Conservation (phyloP, 2,329 filamentous ascomycete species). For the Ascochyta viciae-villosae region DNA sequence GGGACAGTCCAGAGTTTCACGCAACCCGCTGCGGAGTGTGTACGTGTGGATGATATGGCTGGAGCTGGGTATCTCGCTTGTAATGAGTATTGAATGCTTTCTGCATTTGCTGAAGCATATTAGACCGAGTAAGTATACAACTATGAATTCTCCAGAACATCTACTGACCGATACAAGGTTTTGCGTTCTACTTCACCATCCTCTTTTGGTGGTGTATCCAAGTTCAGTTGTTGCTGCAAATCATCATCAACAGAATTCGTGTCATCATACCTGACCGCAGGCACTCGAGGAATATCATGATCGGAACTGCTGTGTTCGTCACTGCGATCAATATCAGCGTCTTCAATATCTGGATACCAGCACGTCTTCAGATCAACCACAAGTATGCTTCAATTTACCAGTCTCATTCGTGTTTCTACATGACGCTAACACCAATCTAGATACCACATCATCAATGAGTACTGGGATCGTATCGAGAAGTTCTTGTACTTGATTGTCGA, state of each 20-base stretch:
- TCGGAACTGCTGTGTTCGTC: constrained; percentile 46
- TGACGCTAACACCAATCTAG: constrained; percentile 14
- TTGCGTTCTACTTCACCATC: constrained; percentile 44
- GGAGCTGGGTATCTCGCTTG: constrained; percentile 53
- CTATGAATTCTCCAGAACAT: too few relatives aligned
- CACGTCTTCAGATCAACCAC: constrained; percentile 42
- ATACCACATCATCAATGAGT: constrained; percentile 46
- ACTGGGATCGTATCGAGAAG: constrained; percentile 51
- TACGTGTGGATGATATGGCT: constrained; percentile 60
- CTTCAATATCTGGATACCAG: constrained; percentile 52
- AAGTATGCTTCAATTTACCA: constrained; percentile 22
- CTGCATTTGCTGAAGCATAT: constrained; percentile 45
- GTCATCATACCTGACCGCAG: constrained; percentile 45
- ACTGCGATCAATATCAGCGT: constrained; percentile 49
- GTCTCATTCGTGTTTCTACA: not conserved
- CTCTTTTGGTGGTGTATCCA: constrained; percentile 50
- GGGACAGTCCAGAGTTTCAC: constrained; percentile 34
- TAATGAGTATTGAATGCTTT: constrained; percentile 53
- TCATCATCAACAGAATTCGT: constrained; percentile 51
- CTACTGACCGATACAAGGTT: constrained; percentile 31
- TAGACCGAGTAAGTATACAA: constrained; percentile 39
- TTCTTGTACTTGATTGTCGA: constrained; percentile 49
- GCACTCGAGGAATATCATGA: constrained; percentile 45
- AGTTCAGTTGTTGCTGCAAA: constrained; percentile 49
- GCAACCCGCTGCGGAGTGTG: constrained; percentile 44